These are phyloP conservation scores for Trichothecium sympodiale DNA, from an alignment of 2,329 filamentous ascomycete species.

Conservation along the genomic window DNA sequence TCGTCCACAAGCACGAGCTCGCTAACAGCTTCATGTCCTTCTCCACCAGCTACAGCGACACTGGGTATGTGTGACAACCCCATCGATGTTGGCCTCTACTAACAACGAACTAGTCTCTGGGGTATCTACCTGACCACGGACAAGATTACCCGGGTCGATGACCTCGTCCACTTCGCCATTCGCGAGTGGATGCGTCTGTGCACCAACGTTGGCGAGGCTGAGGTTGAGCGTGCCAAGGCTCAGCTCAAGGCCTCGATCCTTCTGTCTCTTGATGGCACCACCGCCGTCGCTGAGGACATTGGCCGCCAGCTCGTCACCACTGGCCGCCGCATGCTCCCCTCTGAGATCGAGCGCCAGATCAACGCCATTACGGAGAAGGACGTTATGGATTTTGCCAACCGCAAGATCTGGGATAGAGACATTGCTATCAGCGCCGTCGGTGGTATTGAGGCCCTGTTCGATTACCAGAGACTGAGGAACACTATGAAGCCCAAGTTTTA, in stretches of 20 bases:
- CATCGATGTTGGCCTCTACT: conserved; percentile 7
- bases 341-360: conserved; percentile 90
- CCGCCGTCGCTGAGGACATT: conserved; percentile 94
- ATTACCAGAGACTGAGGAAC: conserved; percentile 69
- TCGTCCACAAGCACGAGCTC: conserved; percentile 87
- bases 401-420: conserved; percentile 96
- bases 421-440: conserved; percentile 89
- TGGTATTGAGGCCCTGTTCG: conserved; percentile 73
- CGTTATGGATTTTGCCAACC: conserved; percentile 91
- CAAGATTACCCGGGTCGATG: conserved; percentile 76
- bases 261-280: conserved; percentile 93
- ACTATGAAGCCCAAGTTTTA: conserved; percentile 79
- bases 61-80: conserved; percentile 55
- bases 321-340: conserved; percentile 78
- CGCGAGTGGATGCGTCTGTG: conserved; percentile 96
- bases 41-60: conserved; percentile 98
- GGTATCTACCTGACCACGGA: conserved; percentile 97
- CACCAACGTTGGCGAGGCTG: conserved; percentile 74
- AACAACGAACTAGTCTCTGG: conserved; percentile 63
- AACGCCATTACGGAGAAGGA: conserved; percentile 87
- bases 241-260: conserved; percentile 98
- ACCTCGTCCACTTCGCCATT: conserved; percentile 95
- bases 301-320: conserved; percentile 98
- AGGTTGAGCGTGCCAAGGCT: conserved; percentile 96
- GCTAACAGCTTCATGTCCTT: conserved; percentile 99